A percentile compares a stretch with the other conserved stretches of the same genome.
Evolutionary conservation across 257 asterid species (phyloP).

Genomic region (Solanum clarkiae): DNA sequence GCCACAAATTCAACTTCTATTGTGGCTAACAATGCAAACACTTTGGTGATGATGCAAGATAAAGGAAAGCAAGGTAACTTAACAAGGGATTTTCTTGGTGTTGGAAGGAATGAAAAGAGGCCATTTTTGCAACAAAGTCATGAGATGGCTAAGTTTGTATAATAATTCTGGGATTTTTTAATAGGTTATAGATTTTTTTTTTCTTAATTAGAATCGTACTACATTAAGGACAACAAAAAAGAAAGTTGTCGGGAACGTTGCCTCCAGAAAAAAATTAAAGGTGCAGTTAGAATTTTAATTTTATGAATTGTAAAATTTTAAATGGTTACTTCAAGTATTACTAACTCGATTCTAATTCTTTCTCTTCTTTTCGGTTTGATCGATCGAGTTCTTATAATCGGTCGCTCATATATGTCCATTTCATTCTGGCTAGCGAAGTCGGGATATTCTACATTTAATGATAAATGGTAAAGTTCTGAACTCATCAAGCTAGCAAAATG

Average conservation of each 20-base stretch:
- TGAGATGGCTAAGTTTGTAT: conserved; percentile 35
- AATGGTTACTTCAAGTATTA: neutral
- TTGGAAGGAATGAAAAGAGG: conserved; percentile 33
- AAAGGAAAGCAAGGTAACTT: conserved; percentile 18
- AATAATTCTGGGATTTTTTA: neutral
- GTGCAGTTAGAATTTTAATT: neutral
- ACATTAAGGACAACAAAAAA: neutral
- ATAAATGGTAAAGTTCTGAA: too few relatives aligned
- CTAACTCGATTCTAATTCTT: neutral
- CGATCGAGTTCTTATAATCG: too few relatives aligned
- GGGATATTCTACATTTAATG: too few relatives aligned
- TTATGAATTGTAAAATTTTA: neutral
- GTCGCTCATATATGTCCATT: too few relatives aligned
- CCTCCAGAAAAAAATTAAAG: neutral
- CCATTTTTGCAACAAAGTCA: conserved; percentile 30
- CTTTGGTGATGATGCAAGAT: neutral
- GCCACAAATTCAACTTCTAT: conserved; percentile 5
- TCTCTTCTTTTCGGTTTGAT: too few relatives aligned
- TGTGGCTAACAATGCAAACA: conserved; percentile 1
- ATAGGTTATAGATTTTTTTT: neutral
- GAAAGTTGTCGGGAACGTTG: neutral
- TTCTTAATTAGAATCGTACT: neutral
- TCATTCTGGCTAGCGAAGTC: too few relatives aligned
- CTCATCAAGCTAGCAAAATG: too few relatives aligned
- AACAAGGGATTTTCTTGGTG: conserved; percentile 78